Conservation (phyloP, 768 basidiomycete genomes). For the Mycena maculata region DNA sequence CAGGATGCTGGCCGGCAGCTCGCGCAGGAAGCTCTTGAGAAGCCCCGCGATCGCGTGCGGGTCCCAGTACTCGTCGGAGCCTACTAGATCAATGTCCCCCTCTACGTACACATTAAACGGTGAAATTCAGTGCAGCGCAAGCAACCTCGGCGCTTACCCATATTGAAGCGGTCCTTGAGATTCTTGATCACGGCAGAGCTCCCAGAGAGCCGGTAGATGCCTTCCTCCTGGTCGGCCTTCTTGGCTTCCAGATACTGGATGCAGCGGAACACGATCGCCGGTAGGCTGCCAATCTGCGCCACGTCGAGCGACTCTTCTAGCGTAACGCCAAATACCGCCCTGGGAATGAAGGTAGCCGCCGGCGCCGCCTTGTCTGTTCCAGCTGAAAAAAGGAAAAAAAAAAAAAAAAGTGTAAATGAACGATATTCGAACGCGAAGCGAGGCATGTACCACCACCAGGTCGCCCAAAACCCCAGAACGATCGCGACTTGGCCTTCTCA, state of each 20-base stretch:
- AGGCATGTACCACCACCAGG: slow-evolving; percentile 56
- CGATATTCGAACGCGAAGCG: slow-evolving; percentile 21
- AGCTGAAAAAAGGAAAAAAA: neutral
- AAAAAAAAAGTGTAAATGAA: neutral
- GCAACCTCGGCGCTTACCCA: slow-evolving; percentile 63
- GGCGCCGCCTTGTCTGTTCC: slow-evolving; percentile 51
- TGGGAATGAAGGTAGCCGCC: slow-evolving; percentile 55
- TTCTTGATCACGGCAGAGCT: slow-evolving; percentile 95
- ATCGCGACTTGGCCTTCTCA: slow-evolving; percentile 92
- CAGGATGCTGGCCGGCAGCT: slow-evolving; percentile 91
- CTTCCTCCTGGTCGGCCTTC: slow-evolving; percentile 96
- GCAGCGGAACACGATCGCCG: slow-evolving; percentile 94
- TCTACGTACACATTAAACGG: slow-evolving; percentile 60
- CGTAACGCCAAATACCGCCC: slow-evolving; percentile 90
- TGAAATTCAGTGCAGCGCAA: slow-evolving; percentile 19
- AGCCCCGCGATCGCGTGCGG: slow-evolving; percentile 97
- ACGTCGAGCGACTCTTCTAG: slow-evolving; percentile 90
- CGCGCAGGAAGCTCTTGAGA: slow-evolving; percentile 92
- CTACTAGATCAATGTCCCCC: slow-evolving; percentile 93
- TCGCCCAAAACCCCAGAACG: slow-evolving; percentile 93
- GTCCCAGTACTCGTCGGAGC: slow-evolving; percentile 94
- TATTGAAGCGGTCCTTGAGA: slow-evolving; percentile 93
- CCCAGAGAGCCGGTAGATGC: slow-evolving; percentile 95
- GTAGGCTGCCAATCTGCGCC: slow-evolving; percentile 89
- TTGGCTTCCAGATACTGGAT: slow-evolving; percentile 96